A percentile compares a stretch with the other conserved stretches of the same genome.
Evolutionary conservation across 1,284 basidiomycete genomes (phyloP).

Genomic region (Cryptococcus neoformans): DNA sequence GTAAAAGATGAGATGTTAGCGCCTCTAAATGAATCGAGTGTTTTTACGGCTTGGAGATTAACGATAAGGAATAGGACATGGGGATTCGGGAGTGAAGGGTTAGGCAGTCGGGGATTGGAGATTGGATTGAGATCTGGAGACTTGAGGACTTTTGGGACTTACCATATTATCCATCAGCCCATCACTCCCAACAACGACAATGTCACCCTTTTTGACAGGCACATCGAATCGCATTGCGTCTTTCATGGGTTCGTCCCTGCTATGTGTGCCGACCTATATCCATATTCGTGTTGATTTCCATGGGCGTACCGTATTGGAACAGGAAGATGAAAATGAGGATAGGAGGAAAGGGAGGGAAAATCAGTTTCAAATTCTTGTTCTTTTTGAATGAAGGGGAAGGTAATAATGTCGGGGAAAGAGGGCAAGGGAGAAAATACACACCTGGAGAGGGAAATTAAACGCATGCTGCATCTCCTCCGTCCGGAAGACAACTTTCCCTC

Average conservation of each 20-base stretch:
- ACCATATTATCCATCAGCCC: slow-evolving; percentile 86
- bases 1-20: not conserved
- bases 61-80: not conserved
- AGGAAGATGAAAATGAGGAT: too few relatives aligned
- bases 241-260: slow-evolving; percentile 62
- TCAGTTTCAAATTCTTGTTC: not conserved
- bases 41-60: not conserved
- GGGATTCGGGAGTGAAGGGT: not conserved
- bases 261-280: slow-evolving; percentile 72
- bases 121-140: not conserved
- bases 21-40: too few relatives aligned
- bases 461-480: slow-evolving; percentile 94
- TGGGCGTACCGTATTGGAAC: too few relatives aligned
- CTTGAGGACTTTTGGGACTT: slow-evolving; percentile 8
- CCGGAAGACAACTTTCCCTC: slow-evolving; percentile 75
- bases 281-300: not conserved
- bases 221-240: slow-evolving; percentile 72
- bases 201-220: slow-evolving; percentile 78
- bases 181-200: slow-evolving; percentile 85
- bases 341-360: too few relatives aligned
- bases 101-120: not conserved
- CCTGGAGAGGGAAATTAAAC: slow-evolving; percentile 79
- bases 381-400: not conserved
- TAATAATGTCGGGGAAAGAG: not conserved
- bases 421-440: not conserved